Evolutionary conservation across 2,329 filamentous ascomycete genomes (phyloP), one percentile per base, ranked within the genome.

Genomic region (Aspergillus sergii): DNA sequence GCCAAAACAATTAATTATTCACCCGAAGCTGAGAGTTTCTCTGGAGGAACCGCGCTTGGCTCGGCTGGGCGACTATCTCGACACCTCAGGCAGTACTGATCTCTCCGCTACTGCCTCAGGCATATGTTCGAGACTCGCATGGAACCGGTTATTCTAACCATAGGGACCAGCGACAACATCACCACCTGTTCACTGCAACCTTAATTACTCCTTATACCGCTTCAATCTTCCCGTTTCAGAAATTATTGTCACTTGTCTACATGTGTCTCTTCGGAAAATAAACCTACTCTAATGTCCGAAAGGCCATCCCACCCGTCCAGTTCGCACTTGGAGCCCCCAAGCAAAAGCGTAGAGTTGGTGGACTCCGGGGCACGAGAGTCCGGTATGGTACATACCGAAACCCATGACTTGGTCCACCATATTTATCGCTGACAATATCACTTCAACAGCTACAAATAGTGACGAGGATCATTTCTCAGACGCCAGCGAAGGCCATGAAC

Each of bases 391-490:
- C 45, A 26, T 16, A 57, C 5, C 9, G 19, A 39, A 34, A 41
- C 26, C 14, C 28, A 34, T 16, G 9, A 21, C 16, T 51, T n/a
- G 16, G 9, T n/a, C 3, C 16, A 9, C 7, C 1, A 43, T 28
- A 9, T 58, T 48, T n/a, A 14, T 58, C 32, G 21, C 57, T 58
- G 21, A 58, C 23, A 16, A 34, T 11, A 8, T 23, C 19, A 45
- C 16, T 48, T 26, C 23, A 26, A 43, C 79, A 73, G 80, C 75
- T 54, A 84, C 83, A 46, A 84, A 84, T 62, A 84, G 83, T 63
- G 84, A 81, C 57, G 81, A 86, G 56, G 88, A 89, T 65, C 85
- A 89, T 76, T 90, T 89, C 75, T 88, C 87, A 54, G 88, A 89
- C 72, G 88, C 88, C 61, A 86, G 83, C 50, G 88, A 89, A 79